Evolutionary conservation across 148 eudicot genomes (phyloP), one percentile per base, ranked within the genome.

Genomic region (Diospyros lotus): DNA sequence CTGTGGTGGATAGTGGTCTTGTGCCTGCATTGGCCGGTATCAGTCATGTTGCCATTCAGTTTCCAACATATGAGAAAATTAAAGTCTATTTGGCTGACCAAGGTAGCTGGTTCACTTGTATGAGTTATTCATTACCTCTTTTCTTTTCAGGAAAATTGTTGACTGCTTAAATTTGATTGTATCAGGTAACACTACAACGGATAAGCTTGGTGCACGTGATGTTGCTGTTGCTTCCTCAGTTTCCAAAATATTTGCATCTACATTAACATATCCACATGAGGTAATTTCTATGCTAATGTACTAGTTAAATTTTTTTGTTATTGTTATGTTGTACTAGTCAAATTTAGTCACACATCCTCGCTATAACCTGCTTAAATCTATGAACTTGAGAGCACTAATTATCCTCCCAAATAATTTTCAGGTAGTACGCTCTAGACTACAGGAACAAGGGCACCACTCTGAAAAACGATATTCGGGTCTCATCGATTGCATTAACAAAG

Each of bases 221-320:
- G 97, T 95, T 82, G 97, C 97, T 64, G 78, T 95, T 72, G 99
- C 98, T 69, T 93, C 99, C 7, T 93, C 99, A 42, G 88, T 95
- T 83, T 93, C 99, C 73, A 95, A 95, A 86, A 87, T 95, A 78
- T 85, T 87, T 76, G 99, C 99, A n/a, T 93, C 99, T 5, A 84
- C 99, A 63, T 80, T 95, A 86, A 93, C 99, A 42, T 95, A 95
- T 85, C 99, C 99, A 40, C 99, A 95, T 48, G 99, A 95, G 99
- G 99, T 95, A 89, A 28, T 28, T 28, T 28, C 28, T 28, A 28
- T 28, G 28, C 28, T 28, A 28, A 28, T 28, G 28, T 28, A 28
- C 28, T 28, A 28, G 28, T 28, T 28, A 28, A 28, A 28, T 28
- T 28, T 28, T 28, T 0, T 28, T 28, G 28, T 28, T 28, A 28